phyloP scores from a whole-genome alignment of 495 filamentous ascomycete genomes.

The Lophium mytilinum region DNA sequence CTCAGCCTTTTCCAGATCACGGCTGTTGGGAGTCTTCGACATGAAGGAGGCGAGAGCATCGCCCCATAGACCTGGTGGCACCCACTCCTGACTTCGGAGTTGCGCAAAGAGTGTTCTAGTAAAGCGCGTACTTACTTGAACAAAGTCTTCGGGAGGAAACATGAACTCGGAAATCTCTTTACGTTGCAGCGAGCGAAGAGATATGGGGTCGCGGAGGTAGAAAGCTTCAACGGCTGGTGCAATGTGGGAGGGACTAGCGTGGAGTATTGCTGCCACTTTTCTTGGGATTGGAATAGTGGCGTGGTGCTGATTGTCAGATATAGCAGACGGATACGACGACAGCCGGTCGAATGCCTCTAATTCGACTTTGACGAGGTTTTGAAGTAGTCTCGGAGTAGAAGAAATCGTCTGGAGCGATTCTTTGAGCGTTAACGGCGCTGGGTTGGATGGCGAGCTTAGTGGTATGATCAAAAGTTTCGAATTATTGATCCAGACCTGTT shows the following conservation, averaged over 20 bases:
- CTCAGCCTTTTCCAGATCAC: conserved; percentile 41
- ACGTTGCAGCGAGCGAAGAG: conserved; percentile 58
- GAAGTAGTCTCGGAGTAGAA: conserved; percentile 43
- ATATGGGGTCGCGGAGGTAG: conserved; percentile 80
- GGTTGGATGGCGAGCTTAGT: conserved; percentile 29
- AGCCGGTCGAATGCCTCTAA: conserved; percentile 85
- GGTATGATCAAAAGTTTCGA: conserved; percentile 71
- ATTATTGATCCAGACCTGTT: conserved; percentile 45
- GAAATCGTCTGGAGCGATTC: conserved; percentile 54
- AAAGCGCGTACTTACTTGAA: conserved; percentile 69
- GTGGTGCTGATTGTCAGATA: conserved; percentile 62
- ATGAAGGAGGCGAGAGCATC: conserved; percentile 37
- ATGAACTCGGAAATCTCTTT: conserved; percentile 35
- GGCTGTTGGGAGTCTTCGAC: conserved; percentile 30
- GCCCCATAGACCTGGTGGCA: conserved; percentile 42
- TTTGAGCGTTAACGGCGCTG: conserved; percentile 44
- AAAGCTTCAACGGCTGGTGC: conserved; percentile 84
- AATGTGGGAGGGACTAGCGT: conserved; percentile 61
- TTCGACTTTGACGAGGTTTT: conserved; percentile 64
- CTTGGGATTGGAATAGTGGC: conserved; percentile 66
- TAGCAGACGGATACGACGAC: conserved; percentile 69
- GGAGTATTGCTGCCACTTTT: conserved; percentile 72
- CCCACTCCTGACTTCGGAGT: conserved; percentile 81
- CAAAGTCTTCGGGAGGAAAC: conserved; percentile 71
- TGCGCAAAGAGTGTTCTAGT: conserved; percentile 88